Percentiles rank a stretch among this genome's conserved stretches.
phyloP scores from a whole-genome alignment of 176 grass and related monocot species.

The Paspalum vaginatum region DNA sequence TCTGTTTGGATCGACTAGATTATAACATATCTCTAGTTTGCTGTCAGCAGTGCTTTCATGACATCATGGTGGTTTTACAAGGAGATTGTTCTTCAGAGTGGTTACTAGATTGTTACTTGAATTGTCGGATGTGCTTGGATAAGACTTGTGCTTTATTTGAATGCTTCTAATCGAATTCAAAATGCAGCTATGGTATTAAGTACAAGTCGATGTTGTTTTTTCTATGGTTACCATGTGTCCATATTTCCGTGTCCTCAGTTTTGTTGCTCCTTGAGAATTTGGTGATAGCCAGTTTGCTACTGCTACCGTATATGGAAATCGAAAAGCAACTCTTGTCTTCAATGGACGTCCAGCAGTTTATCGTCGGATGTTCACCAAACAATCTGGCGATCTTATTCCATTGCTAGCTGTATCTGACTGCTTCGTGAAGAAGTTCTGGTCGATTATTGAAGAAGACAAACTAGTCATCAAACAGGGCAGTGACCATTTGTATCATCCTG shows the following conservation, averaged over 20 bases:
- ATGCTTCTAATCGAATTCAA: not conserved
- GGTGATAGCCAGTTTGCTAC: not conserved
- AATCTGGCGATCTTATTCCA: not conserved
- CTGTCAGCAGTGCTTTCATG: no score
- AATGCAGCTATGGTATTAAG: not conserved
- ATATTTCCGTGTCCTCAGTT: conserved; percentile 14
- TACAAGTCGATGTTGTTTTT: not conserved
- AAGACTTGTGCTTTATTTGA: not conserved
- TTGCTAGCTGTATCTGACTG: not conserved
- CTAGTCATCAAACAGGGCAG: not conserved
- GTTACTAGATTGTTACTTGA: conserved; percentile 4
- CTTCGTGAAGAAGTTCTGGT: not conserved
- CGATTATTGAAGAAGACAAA: conserved; percentile 12
- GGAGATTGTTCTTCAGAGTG: not conserved
- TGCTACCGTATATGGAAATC: conserved; percentile 7
- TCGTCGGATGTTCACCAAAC: not conserved
- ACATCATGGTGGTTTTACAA: no score
- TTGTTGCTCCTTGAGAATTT: not conserved
- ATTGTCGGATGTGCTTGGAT: not conserved
- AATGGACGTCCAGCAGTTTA: not conserved
- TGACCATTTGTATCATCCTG: not conserved
- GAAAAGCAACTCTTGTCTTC: not conserved
- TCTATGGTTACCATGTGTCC: no score
- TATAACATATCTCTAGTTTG: not conserved
- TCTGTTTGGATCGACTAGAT: not conserved